Evolutionary conservation across 1,139 yeast species (phyloP).

Genomic region (Protomyces pachydermus): DNA sequence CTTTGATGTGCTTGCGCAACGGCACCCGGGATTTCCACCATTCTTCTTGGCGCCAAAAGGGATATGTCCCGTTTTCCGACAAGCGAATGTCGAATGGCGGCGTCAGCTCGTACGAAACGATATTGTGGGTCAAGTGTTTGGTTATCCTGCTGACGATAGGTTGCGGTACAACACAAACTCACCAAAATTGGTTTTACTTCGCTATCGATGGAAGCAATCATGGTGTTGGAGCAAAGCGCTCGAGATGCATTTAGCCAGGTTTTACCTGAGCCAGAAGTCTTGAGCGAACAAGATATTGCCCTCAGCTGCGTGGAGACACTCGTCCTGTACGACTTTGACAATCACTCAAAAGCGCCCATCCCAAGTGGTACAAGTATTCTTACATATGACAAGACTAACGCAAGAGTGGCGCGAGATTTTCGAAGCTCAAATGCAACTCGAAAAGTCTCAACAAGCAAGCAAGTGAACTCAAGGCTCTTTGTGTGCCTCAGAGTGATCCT

Average conservation of each 20-base stretch:
- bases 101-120: conserved; percentile 20
- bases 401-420: neutral
- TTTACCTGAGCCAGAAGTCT: too few relatives aligned
- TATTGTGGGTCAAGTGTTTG: neutral
- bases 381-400: neutral
- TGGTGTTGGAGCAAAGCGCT: conserved; percentile 7
- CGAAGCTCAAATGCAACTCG: neutral
- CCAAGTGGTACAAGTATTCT: conserved; percentile 1
- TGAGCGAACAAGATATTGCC: conserved; percentile 1
- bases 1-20: conserved; percentile 15
- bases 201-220: conserved; percentile 9
- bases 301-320: conserved; percentile 14
- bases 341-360: conserved; percentile 1
- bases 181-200: conserved; percentile 2
- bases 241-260: neutral
- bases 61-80: conserved; percentile 14
- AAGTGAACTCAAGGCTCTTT: neutral
- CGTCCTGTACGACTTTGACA: conserved; percentile 20
- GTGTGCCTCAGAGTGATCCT: neutral
- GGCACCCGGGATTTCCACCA: neutral
- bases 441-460: neutral
- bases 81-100: conserved; percentile 8
- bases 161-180: conserved; percentile 12
- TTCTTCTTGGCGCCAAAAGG: conserved; percentile 13
- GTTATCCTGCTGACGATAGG: neutral